Evolutionary conservation across 2,329 filamentous ascomycete genomes (phyloP).

Genomic region (Xylaria sp.): DNA sequence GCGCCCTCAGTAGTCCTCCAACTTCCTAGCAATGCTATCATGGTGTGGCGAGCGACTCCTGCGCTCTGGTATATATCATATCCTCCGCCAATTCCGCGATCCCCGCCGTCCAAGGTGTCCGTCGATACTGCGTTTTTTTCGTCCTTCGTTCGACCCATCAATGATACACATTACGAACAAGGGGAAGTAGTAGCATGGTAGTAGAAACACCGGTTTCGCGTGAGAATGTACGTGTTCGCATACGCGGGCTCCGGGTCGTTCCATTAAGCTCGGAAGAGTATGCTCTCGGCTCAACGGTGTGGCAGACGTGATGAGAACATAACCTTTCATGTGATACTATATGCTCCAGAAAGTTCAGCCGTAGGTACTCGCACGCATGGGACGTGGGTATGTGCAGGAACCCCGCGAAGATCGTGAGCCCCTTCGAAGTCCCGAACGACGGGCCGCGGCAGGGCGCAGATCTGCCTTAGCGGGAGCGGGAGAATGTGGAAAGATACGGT

Average conservation of each 20-base stretch:
- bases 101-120: slow-evolving; percentile 15
- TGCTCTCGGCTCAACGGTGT: slow-evolving; percentile 18
- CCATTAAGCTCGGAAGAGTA: slow-evolving; percentile 33
- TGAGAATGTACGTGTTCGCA: slow-evolving; percentile 31
- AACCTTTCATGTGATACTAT: slow-evolving; percentile 46
- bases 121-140: slow-evolving; percentile 27
- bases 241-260: slow-evolving; percentile 40
- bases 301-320: slow-evolving; percentile 32
- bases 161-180: slow-evolving; percentile 40
- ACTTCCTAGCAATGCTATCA: slow-evolving; percentile 20
- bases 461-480: slow-evolving; percentile 32
- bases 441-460: slow-evolving; percentile 34
- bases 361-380: slow-evolving; percentile 41
- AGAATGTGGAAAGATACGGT: slow-evolving; percentile 32
- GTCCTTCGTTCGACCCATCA: slow-evolving; percentile 38
- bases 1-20: slow-evolving; percentile 19
- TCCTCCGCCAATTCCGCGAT: slow-evolving; percentile 21
- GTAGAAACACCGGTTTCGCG: slow-evolving; percentile 28
- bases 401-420: slow-evolving; percentile 39
- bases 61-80: slow-evolving; percentile 34
- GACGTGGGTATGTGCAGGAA: slow-evolving; percentile 32
- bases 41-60: slow-evolving; percentile 30
- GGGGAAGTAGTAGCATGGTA: slow-evolving; percentile 23
- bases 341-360: slow-evolving; percentile 51
- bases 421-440: slow-evolving; percentile 34